These are phyloP conservation scores for Exophiala aquamarina DNA, from an alignment of 2,329 filamentous ascomycete genomes.

Conservation along the genomic window DNA sequence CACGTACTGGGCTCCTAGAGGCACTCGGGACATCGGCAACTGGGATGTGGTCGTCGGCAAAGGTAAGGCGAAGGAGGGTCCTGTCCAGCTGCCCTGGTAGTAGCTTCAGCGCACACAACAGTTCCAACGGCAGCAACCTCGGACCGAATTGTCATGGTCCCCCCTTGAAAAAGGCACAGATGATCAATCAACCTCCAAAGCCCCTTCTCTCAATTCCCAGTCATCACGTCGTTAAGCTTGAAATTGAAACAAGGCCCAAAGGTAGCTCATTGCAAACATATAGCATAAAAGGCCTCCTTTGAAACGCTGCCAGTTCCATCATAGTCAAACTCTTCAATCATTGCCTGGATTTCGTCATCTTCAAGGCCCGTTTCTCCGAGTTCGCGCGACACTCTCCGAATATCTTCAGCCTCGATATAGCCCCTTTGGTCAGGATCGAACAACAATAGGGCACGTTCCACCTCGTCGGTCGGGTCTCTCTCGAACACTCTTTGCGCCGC, in stretches of 20 bases:
- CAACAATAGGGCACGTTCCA: constrained; percentile 83
- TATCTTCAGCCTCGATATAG: constrained; percentile 82
- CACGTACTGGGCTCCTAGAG: constrained; percentile 71
- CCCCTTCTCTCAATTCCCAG: too few relatives aligned
- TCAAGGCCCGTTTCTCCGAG: constrained; percentile 83
- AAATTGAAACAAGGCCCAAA: background rate
- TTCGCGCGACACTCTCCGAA: constrained; percentile 83
- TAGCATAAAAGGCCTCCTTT: constrained; percentile 65
- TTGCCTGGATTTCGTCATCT: constrained; percentile 87
- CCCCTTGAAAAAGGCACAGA: too few relatives aligned
- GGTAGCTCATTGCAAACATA: constrained; percentile 55
- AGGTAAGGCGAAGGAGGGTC: constrained; percentile 50
- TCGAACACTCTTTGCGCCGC: constrained; percentile 78
- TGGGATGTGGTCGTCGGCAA: constrained; percentile 64
- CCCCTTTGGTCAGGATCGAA: constrained; percentile 95
- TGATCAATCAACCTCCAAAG: too few relatives aligned
- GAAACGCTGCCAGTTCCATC: constrained; percentile 80
- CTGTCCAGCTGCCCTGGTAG: constrained; percentile 67
- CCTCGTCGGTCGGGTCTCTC: constrained; percentile 87
- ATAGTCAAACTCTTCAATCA: constrained; percentile 98
- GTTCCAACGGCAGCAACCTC: too few relatives aligned
- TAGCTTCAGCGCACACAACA: constrained; percentile 3
- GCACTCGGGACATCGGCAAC: constrained; percentile 69
- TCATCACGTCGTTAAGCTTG: constrained; percentile 13
- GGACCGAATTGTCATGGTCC: too few relatives aligned